phyloP scores from a whole-genome alignment of 305 asterid genomes.

The Fraxinus ornus region DNA sequence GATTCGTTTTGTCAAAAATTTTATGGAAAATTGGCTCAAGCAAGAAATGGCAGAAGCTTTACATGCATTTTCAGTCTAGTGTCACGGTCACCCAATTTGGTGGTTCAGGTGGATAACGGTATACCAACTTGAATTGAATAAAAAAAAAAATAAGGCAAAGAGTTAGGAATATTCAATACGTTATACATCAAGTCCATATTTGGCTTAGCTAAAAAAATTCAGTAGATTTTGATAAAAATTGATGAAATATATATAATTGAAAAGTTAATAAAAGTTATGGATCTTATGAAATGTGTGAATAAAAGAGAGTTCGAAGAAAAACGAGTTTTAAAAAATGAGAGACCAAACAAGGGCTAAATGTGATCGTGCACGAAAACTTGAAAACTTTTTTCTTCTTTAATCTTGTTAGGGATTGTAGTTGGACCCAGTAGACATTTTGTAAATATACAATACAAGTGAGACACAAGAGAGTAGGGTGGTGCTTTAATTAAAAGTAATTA shows the following conservation, averaged over 20 bases:
- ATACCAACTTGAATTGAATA: no score
- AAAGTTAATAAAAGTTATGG: no score
- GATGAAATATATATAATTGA: no score
- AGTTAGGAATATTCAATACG: no score
- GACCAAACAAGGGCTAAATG: background rate
- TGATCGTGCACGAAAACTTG: background rate
- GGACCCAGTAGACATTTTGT: background rate
- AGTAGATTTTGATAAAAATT: no score
- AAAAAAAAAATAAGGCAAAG: no score
- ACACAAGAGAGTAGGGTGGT: slow-evolving; percentile 26
- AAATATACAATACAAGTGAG: background rate
- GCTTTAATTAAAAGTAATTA: slow-evolving; percentile 33
- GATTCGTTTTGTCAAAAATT: background rate
- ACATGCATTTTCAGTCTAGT: no score
- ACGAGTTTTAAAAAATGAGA: background rate
- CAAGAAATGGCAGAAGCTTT: background rate
- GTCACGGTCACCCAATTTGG: no score
- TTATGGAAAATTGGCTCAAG: background rate
- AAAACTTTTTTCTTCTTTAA: background rate
- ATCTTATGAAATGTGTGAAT: no score
- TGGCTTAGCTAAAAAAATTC: no score
- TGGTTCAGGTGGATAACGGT: no score
- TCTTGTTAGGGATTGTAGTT: background rate
- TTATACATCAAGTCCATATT: no score
- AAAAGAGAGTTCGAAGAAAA: background rate